Evolutionary conservation across 2,329 filamentous ascomycete genomes (phyloP), one percentile per base, ranked within the genome.

Genomic region (Acarospora socialis): DNA sequence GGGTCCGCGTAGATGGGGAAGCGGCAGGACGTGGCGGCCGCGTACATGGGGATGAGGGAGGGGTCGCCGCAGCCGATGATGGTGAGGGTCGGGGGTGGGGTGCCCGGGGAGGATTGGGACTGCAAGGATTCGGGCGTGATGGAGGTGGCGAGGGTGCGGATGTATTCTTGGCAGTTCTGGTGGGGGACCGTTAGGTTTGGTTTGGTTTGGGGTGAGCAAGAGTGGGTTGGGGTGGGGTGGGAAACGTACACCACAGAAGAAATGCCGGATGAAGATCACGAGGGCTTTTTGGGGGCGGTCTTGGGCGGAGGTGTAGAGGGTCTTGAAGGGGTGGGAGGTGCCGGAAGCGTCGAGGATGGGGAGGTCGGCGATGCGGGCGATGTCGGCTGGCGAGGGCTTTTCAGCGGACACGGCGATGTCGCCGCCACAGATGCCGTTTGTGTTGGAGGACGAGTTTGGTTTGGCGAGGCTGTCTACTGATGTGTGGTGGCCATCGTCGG

Each of bases 1-100:
- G 79, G 78, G 48, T 86, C 80, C n/a, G 77, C 70, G 57, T 81
- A 86, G 36, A 86, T 66, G n/a, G 75, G 73, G 55, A 76, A 86
- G 2, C 68, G 65, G 44, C 76, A 81, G n/a, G 51, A 50, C 0
- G 78, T 78, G 33, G 68, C 63, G 14, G 63, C 50, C 12, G 61
- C 59, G 56, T 86, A 84, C 56, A 69, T 66, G 37, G 70, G 59
- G 44, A 86, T 83, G 18, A 84, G 59, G 14, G 62, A 60, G 0
- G 74, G 73, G 32, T 73, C 65, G 33, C 81, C 81, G 52, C 79
- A 84, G 28, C 81, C 80, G 38, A 87, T 61, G 32, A 86, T 66
- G 35, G 68, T 65, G 43, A 87, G 67, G 19, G 76, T 79, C 42
- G 61, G 34, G 41, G 53, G 39, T 57, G 65, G 44, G 59, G 75